Conservation (phyloP, 768 basidiomycete species). For the Solioccasus polychromus region DNA sequence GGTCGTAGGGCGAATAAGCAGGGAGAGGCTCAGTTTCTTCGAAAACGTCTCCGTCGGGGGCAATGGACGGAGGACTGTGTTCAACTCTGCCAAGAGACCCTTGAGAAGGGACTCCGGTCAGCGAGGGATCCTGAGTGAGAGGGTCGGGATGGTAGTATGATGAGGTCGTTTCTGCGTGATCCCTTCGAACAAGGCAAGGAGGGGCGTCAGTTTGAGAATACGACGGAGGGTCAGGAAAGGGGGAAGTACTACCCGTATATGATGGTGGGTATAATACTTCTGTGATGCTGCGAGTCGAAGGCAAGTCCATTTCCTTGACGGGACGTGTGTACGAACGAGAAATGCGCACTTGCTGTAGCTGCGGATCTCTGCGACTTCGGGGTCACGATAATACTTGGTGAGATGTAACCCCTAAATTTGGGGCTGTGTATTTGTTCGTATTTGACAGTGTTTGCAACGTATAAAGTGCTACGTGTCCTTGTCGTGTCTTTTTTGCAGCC, state of each 20-base stretch:
- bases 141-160: background rate
- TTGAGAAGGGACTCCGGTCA: constrained; percentile 18
- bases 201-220: constrained; percentile 10
- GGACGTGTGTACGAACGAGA: no score
- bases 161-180: background rate
- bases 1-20: constrained; percentile 29
- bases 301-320: no score
- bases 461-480: constrained; percentile 32
- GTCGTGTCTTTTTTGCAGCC: constrained; percentile 24
- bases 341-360: no score
- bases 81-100: background rate
- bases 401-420: no score
- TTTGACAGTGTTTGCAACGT: constrained; percentile 25
- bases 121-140: constrained; percentile 9
- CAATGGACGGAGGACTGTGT: background rate
- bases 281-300: constrained; percentile 21
- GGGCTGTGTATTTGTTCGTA: no score
- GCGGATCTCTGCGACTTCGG: no score
- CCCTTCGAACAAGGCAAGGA: background rate
- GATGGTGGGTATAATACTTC: constrained; percentile 29
- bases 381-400: no score
- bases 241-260: constrained; percentile 6
- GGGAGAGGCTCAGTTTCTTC: constrained; percentile 18
- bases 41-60: background rate
- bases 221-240: constrained; percentile 19